Evolutionary conservation across 768 basidiomycete genomes (phyloP).

Genomic region (Leucosporidium creatinivorum): DNA sequence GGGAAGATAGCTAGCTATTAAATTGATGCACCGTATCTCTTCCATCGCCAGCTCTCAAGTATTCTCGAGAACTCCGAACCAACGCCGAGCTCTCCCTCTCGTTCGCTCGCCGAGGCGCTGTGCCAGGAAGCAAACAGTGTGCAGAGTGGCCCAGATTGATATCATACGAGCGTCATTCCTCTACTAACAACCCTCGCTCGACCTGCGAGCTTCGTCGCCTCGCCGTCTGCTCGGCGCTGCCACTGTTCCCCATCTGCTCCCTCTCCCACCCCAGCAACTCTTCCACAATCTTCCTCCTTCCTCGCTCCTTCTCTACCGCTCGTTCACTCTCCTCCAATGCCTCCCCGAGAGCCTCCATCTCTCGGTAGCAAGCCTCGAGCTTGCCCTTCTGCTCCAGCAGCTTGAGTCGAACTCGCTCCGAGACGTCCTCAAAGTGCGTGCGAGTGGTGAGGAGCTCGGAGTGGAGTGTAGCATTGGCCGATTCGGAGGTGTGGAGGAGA

Average conservation of each 20-base stretch:
- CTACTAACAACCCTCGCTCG: background rate
- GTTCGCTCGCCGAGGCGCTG: too few relatives aligned
- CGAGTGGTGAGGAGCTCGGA: slow-evolving; percentile 12
- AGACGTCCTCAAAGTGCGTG: slow-evolving; percentile 7
- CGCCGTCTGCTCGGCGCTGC: background rate
- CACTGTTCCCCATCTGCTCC: background rate
- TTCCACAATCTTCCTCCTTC: background rate
- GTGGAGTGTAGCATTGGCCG: background rate
- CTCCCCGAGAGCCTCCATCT: slow-evolving; percentile 1
- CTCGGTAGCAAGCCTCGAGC: background rate
- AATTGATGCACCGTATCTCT: too few relatives aligned
- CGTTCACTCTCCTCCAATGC: background rate
- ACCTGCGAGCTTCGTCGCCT: background rate
- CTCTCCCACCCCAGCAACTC: background rate
- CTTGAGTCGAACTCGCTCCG: slow-evolving; percentile 4
- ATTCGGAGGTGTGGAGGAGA: slow-evolving; percentile 10
- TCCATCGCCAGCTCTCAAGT: too few relatives aligned
- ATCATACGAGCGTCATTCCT: too few relatives aligned
- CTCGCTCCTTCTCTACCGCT: too few relatives aligned
- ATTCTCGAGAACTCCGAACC: too few relatives aligned
- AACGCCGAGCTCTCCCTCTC: too few relatives aligned
- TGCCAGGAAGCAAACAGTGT: too few relatives aligned
- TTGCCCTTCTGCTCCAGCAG: slow-evolving; percentile 9
- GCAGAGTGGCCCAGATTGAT: too few relatives aligned
- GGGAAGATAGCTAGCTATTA: too few relatives aligned